Base-by-base conservation (phyloP, 495 filamentous ascomycete genomes). In the Xylaria longipes region DNA sequence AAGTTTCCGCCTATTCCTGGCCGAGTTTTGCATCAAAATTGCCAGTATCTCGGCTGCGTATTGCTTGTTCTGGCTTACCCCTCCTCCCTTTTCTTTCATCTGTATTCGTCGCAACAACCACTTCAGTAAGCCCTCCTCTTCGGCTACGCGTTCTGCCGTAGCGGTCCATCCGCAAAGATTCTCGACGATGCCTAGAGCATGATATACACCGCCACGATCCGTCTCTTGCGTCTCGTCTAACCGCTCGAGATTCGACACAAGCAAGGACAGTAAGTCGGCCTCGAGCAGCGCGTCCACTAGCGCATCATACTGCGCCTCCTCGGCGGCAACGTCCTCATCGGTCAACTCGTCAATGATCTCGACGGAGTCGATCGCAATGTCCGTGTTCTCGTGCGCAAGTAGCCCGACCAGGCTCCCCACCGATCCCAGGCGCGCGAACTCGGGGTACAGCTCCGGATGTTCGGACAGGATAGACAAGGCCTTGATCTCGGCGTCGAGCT, bases 321-420 rank as follows among this genome's bases (percentile, higher is more conserved):
- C 89, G 7, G 94, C 94, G 52, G 91, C 87, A 2, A 98, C 93
- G 79, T 98, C 96, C 77, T 98, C 95, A 77, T 97, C 96, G 22
- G 94, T 97, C 73, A 99, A 82, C 84, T 99, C 96, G 70, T 89
- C 89, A 65, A 99, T 90, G 50, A 97, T 94, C 78, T 98, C 94
- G 6, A 98, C 89, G 0, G 91, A 92, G 75, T 91, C 93, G 72
- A 98, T 97, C 8, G 96, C 94, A 72, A 99, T 97, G 80, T 99
- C 96, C 2, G 95, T 93, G 80, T 99, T 99, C 75, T 99, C 96
- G 77, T 98, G 96, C 8, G 95, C 91, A 33, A 99, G 82, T 62
- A 99, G 80, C 1, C 89, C 87, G 1, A 97, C 92, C 67, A 99
- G 81, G 22, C 91, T 93, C 0, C 81, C 90, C 0, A 91, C 90